Conservation (phyloP, 2,329 filamentous ascomycete genomes). For the Claviceps monticola region DNA sequence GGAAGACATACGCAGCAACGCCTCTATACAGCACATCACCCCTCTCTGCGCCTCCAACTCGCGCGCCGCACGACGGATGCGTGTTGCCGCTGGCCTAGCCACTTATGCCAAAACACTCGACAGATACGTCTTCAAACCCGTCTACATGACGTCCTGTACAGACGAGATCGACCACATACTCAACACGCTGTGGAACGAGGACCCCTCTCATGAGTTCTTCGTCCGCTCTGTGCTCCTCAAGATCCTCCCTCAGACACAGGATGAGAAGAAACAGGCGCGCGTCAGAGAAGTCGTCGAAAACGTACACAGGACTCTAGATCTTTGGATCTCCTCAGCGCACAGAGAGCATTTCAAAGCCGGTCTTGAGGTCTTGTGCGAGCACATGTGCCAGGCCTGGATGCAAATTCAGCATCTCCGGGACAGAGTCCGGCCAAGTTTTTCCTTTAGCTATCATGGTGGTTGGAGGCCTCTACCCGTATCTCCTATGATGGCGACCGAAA, state of each 20-base stretch:
- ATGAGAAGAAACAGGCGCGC: neutral
- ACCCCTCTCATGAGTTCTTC: neutral
- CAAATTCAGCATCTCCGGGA: neutral
- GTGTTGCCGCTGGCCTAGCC: neutral
- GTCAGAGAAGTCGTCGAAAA: neutral
- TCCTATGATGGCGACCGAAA: neutral
- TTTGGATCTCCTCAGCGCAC: neutral
- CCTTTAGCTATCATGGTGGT: neutral
- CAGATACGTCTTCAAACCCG: neutral
- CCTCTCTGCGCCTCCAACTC: neutral
- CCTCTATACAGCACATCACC: neutral
- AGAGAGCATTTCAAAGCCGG: neutral
- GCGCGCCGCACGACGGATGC: neutral
- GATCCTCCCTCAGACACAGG: neutral
- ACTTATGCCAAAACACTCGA: neutral
- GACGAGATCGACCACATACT: neutral
- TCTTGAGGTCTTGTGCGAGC: neutral
- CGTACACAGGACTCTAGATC: neutral
- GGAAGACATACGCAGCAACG: neutral
- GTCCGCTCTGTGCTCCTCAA: conserved; percentile 1
- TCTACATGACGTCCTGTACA: neutral
- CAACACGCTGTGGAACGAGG: neutral
- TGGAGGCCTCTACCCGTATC: neutral
- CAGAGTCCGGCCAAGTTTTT: neutral
- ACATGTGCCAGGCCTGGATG: neutral